A percentile compares a stretch with the other conserved stretches of the same genome.
phyloP scores from a whole-genome alignment of 495 filamentous ascomycete genomes.

The Rhypophila decipiens region DNA sequence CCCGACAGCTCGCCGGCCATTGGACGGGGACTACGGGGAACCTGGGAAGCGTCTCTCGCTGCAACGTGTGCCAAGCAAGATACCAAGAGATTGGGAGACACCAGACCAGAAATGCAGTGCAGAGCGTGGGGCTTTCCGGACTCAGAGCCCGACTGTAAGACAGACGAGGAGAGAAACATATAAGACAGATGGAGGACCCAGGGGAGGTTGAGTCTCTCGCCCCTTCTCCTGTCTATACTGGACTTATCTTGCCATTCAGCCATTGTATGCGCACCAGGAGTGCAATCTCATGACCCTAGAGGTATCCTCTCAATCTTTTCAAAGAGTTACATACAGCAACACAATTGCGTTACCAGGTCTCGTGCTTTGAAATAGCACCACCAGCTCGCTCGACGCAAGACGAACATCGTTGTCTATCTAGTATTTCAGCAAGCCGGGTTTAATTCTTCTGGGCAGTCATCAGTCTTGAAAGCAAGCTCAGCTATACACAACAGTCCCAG shows the following conservation, averaged over 20 bases:
- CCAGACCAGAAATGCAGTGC: not conserved
- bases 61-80: not conserved
- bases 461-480: too few species aligned
- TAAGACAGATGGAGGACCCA: not conserved
- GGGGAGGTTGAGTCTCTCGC: not conserved
- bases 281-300: not conserved
- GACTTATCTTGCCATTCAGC: not conserved
- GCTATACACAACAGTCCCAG: not conserved
- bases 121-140: not conserved
- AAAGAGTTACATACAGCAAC: not conserved
- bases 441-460: not conserved
- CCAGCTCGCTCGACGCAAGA: too few species aligned
- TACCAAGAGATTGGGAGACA: not conserved
- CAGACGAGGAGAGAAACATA: not conserved
- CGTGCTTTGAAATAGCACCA: too few species aligned
- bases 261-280: not conserved
- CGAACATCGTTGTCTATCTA: too few species aligned
- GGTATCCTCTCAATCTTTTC: too few species aligned
- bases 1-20: not conserved
- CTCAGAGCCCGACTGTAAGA: not conserved
- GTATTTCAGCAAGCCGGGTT: not conserved
- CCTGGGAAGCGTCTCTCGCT: not conserved
- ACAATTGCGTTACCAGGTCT: not conserved
- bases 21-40: not conserved
- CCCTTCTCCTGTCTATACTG: not conserved